Conservation (phyloP, 345 rosid genomes). For the Camelina neglecta region DNA sequence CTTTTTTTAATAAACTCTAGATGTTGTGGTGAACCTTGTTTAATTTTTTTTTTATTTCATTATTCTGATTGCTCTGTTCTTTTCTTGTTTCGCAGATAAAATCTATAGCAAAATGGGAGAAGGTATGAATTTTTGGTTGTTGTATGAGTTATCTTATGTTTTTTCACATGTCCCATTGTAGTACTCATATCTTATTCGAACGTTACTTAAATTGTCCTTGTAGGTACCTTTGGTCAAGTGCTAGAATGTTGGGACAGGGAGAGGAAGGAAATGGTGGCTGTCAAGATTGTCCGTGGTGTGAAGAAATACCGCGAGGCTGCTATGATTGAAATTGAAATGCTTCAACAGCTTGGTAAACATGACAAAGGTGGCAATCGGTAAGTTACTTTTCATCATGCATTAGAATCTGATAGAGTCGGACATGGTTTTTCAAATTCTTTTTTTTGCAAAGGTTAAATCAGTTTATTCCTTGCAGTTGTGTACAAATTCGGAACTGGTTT, state of each 20-base stretch:
- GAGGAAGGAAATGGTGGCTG: slow-evolving; percentile 86
- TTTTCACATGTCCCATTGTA: background rate
- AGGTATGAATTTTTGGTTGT: slow-evolving; percentile 50
- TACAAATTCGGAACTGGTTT: slow-evolving; percentile 98
- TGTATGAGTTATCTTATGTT: slow-evolving; percentile 1
- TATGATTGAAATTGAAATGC: slow-evolving; percentile 85
- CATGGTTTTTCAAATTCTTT: slow-evolving; percentile 24
- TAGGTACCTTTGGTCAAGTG: slow-evolving; percentile 94
- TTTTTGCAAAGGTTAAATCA: slow-evolving; percentile 62
- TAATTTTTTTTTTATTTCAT: background rate
- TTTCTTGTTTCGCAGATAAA: slow-evolving; percentile 60
- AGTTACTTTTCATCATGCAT: slow-evolving; percentile 44
- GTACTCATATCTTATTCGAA: slow-evolving; percentile 16
- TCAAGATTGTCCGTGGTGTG: slow-evolving; percentile 86
- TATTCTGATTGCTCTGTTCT: slow-evolving; percentile 19
- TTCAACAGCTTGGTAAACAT: slow-evolving; percentile 86
- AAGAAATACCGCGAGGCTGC: slow-evolving; percentile 93
- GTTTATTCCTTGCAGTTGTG: slow-evolving; percentile 99
- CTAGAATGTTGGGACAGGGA: slow-evolving; percentile 94
- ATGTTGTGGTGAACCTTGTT: slow-evolving; percentile 24
- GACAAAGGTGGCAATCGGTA: slow-evolving; percentile 86
- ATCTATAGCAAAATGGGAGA: slow-evolving; percentile 93
- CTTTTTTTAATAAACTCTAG: slow-evolving; percentile 8
- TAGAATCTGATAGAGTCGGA: slow-evolving; percentile 23
- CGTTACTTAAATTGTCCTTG: background rate